phyloP scores from a whole-genome alignment of 305 asterid genomes.

The Petunia hybrid region DNA sequence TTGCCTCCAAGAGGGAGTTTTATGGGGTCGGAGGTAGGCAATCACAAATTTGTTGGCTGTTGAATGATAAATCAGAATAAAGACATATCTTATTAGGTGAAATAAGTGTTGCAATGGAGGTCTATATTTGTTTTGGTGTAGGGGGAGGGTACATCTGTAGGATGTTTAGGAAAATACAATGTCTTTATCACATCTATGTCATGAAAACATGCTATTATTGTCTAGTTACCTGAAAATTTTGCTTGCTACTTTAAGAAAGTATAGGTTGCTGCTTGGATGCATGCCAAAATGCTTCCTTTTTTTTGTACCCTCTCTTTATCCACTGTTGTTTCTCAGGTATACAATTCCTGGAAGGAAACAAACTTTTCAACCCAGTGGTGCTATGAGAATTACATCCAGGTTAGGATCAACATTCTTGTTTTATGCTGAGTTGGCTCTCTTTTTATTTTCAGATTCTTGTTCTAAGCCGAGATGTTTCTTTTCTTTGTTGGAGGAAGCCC shows the following conservation, averaged over 20 bases:
- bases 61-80: constrained; percentile 10
- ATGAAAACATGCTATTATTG: background rate
- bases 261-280: constrained; percentile 13
- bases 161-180: background rate
- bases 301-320: background rate
- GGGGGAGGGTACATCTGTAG: constrained; percentile 26
- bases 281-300: background rate
- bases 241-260: background rate
- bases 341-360: constrained; percentile 92
- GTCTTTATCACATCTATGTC: background rate
- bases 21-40: background rate
- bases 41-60: background rate
- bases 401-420: constrained; percentile 24
- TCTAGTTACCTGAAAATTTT: constrained; percentile 14
- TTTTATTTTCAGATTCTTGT: constrained; percentile 14
- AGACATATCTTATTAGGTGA: constrained; percentile 2
- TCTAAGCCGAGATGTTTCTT: constrained; percentile 1
- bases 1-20: background rate
- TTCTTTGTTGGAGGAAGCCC: constrained; percentile 21
- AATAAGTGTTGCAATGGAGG: background rate
- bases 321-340: constrained; percentile 44
- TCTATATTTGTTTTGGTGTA: constrained; percentile 21
- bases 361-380: constrained; percentile 95
- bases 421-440: background rate
- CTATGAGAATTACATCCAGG: constrained; percentile 88